Base-by-base conservation (phyloP, 2,329 filamentous ascomycete genomes). In the Alternaria conjuncta region DNA sequence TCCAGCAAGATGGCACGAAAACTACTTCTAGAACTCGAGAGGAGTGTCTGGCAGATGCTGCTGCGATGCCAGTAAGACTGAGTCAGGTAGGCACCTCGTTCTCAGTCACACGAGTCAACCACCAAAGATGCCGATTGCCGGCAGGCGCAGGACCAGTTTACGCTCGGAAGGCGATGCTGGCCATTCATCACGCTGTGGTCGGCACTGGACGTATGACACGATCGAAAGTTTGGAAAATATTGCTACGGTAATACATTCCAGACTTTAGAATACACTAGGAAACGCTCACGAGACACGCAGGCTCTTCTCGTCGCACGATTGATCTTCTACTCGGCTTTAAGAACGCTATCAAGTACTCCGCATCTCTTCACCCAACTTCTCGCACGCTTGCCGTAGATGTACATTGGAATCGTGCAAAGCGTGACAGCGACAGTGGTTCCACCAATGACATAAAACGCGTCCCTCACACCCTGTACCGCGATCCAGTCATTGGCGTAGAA, bases 291-390 rank as follows among this genome's bases (percentile, higher is more conserved):
- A 23, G 20, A 20, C 3, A 51, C 18, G 18, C 18, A 10, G 32
- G 21, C 20, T 21, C 11, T 23, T 51, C 12, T 51, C 26, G 6
- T 51, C 21, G 5, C 28, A 10, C 18, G 28, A 11, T 32, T 23
- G 18, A 51, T 15, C 18, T 20, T 21, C 28, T 55, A 55, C 8
- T 36, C 23, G 23, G 21, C 20, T 26, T 68, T 71, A 20, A 70
- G 46, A 11, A 71, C 69, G 13, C 66, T 61, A 45, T 73, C 71
- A 18, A 73, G 30, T 4, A 73, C 64, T 3, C 65, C 47, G 12
- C 55, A 32, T 20, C 56, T 79, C 69, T 55, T 75, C 65, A 65
- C 84, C 84, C 71, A 74, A 50, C 69, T 73, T 32, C 72, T 61
- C 8, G 70, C 71, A 32, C 57, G 66, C 58, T 74, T 74, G 11